Conservation (phyloP, 331 rosid genomes). For the Arachis monticola region DNA sequence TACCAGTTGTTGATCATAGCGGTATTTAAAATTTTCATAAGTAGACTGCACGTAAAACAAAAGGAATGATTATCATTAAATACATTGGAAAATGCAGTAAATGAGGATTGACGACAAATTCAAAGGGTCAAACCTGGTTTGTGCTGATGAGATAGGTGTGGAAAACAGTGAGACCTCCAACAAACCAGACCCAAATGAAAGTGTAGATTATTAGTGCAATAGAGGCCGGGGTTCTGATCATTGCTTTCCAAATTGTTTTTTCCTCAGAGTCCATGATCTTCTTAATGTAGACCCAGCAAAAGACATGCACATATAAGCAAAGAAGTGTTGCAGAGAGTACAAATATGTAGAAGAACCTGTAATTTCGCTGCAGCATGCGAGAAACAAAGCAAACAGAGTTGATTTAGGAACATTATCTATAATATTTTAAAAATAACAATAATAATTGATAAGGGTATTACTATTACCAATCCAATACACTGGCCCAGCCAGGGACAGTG, state of each 20-base stretch:
- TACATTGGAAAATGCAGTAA: neutral
- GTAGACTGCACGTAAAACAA: constrained; percentile 60
- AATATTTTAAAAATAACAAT: neutral
- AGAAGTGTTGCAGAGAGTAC: constrained; percentile 90
- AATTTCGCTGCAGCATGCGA: constrained; percentile 74
- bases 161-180: constrained; percentile 91
- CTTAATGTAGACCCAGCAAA: constrained; percentile 91
- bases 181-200: constrained; percentile 84
- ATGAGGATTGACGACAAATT: constrained; percentile 1
- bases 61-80: constrained; percentile 7
- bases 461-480: constrained; percentile 75
- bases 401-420: neutral
- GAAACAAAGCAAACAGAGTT: constrained; percentile 12
- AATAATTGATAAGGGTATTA: neutral
- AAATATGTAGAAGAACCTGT: constrained; percentile 91
- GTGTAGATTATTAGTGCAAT: constrained; percentile 74
- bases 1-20: constrained; percentile 49
- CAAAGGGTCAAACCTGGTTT: constrained; percentile 65
- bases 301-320: constrained; percentile 80
- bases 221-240: constrained; percentile 88
- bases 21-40: constrained; percentile 71
- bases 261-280: constrained; percentile 71
- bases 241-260: constrained; percentile 78
- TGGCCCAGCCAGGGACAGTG: constrained; percentile 96
- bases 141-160: constrained; percentile 93